Percentiles rank a stretch among this genome's conserved stretches.
phyloP scores from a whole-genome alignment of 148 eudicot genomes.

The Vaccinium macrocarpon region DNA sequence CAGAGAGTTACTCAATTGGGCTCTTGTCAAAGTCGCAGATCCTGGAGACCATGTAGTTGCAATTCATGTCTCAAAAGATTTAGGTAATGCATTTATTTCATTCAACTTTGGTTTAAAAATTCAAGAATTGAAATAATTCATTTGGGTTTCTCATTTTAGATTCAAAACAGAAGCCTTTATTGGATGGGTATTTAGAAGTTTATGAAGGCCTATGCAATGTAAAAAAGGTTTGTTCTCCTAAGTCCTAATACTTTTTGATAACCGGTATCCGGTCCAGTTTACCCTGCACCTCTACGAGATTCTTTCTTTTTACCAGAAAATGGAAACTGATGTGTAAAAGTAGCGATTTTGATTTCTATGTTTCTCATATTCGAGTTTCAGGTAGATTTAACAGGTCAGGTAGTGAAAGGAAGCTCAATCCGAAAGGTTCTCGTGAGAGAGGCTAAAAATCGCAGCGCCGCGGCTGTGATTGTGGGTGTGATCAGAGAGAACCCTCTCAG shows the following conservation, averaged over 20 bases:
- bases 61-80: constrained; percentile 65
- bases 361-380: constrained; percentile 29
- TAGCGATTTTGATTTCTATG: neutral
- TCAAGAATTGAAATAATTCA: neutral
- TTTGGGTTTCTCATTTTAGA: constrained; percentile 33
- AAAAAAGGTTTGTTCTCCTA: constrained; percentile 52
- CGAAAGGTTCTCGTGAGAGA: constrained; percentile 67
- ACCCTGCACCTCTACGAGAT: no score
- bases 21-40: constrained; percentile 75
- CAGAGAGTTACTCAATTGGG: constrained; percentile 77
- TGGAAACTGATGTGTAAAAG: neutral
- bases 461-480: constrained; percentile 62
- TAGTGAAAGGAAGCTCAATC: constrained; percentile 66
- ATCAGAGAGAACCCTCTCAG: constrained; percentile 47
- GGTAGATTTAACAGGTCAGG: constrained; percentile 60
- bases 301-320: neutral
- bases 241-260: neutral
- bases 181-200: constrained; percentile 62
- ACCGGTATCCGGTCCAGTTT: no score
- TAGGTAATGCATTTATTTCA: constrained; percentile 32
- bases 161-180: constrained; percentile 41
- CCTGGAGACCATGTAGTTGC: constrained; percentile 75
- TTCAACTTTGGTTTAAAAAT: neutral
- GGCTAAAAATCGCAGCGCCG: constrained; percentile 52
- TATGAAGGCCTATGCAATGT: constrained; percentile 60